phyloP scores from a whole-genome alignment of 306 rosid species.

The Fragaria nilgerrensis region DNA sequence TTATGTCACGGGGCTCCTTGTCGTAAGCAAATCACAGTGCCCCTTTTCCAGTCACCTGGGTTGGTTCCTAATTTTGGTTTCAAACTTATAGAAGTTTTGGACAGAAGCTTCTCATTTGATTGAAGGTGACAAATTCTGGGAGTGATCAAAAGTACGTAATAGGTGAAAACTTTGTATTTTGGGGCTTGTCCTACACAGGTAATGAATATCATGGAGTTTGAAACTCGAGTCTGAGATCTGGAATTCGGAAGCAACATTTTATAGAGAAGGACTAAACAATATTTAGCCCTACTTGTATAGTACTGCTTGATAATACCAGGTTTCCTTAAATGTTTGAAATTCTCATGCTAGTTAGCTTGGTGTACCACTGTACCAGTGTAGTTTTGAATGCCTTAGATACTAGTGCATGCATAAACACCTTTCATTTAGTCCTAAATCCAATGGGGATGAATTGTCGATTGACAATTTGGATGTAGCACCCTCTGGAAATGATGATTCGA shows the following conservation, averaged over 20 bases:
- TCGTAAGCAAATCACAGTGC: slow-evolving; percentile 33
- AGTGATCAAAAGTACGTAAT: slow-evolving; percentile 19
- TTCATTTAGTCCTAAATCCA: too few relatives aligned
- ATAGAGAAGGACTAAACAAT: background rate
- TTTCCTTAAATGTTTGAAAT: background rate
- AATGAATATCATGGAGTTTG: slow-evolving; percentile 8
- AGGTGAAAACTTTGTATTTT: slow-evolving; percentile 22
- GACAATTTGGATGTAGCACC: background rate
- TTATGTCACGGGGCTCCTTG: slow-evolving; percentile 51
- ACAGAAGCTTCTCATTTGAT: slow-evolving; percentile 25
- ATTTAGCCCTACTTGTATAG: background rate
- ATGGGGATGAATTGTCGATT: too few relatives aligned
- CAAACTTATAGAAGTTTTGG: slow-evolving; percentile 15
- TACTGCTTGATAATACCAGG: background rate
- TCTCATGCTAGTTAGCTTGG: background rate
- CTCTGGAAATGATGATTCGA: too few relatives aligned
- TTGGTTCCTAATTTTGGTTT: slow-evolving; percentile 26
- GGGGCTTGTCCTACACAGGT: slow-evolving; percentile 21
- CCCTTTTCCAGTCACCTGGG: slow-evolving; percentile 18
- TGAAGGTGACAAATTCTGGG: slow-evolving; percentile 16
- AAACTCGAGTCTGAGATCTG: background rate
- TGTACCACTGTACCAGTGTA: background rate
- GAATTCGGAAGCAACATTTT: background rate
- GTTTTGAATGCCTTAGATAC: background rate
- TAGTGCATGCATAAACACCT: background rate